Evolutionary conservation across 495 filamentous ascomycete genomes (phyloP).

Genomic region (Articulospora tetracladia): DNA sequence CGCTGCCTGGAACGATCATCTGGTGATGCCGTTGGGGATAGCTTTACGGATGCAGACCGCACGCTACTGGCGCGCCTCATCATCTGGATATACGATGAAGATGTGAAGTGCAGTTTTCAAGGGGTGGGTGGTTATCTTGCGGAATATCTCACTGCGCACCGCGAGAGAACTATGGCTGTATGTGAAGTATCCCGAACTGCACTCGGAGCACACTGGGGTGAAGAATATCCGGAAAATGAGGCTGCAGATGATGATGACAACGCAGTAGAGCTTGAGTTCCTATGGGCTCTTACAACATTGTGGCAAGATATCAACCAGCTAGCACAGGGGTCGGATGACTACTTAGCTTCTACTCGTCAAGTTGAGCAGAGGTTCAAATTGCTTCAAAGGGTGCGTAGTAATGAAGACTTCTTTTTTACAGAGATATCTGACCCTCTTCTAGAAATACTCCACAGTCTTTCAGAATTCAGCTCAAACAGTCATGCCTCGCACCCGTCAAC

Average conservation of each 20-base stretch:
- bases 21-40: not conserved
- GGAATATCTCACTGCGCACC: constrained; percentile 10
- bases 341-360: not conserved
- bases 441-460: constrained; percentile 30
- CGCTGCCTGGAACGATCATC: constrained; percentile 1
- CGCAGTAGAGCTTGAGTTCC: constrained; percentile 10
- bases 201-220: constrained; percentile 32
- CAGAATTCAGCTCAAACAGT: constrained; percentile 33
- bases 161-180: constrained; percentile 16
- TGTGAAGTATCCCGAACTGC: constrained; percentile 20
- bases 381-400: constrained; percentile 9
- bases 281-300: constrained; percentile 9
- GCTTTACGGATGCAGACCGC: not conserved
- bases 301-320: constrained; percentile 16
- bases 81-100: constrained; percentile 28
- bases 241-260: constrained; percentile 47
- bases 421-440: not conserved
- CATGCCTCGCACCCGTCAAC: constrained; percentile 33
- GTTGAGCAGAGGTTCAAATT: constrained; percentile 18
- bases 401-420: not conserved
- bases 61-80: constrained; percentile 24
- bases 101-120: constrained; percentile 25
- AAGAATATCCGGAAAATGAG: constrained; percentile 42
- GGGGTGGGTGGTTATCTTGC: constrained; percentile 27
- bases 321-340: not conserved